phyloP scores from a whole-genome alignment of 306 rosid genomes.

The Cicer cuneatum region DNA sequence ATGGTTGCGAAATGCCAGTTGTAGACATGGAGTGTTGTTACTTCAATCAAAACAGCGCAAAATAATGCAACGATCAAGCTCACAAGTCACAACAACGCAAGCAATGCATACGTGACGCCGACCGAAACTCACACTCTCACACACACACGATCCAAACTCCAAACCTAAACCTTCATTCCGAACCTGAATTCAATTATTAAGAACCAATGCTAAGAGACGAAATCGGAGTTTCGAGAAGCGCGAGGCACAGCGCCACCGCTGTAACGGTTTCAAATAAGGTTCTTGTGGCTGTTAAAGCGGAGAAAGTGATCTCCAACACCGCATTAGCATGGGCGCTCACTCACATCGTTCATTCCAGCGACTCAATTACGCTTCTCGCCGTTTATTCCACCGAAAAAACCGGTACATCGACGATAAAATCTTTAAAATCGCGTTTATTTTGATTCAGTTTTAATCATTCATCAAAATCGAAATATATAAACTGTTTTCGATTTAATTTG shows the following conservation, averaged over 20 bases:
- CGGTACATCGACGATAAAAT: constrained; percentile 46
- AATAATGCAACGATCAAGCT: constrained; percentile 32
- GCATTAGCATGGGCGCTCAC: constrained; percentile 93
- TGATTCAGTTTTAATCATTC: background rate
- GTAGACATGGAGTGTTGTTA: constrained; percentile 29
- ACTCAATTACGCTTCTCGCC: constrained; percentile 82
- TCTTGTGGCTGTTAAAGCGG: constrained; percentile 84
- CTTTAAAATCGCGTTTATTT: background rate
- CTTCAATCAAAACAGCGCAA: constrained; percentile 14
- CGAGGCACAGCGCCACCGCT: constrained; percentile 49
- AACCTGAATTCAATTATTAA: background rate
- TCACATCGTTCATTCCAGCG: constrained; percentile 79
- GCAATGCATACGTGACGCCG: background rate
- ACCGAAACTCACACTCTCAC: background rate
- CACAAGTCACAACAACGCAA: too few species aligned
- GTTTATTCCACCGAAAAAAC: constrained; percentile 60
- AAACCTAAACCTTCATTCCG: constrained; percentile 34
- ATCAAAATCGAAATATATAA: background rate
- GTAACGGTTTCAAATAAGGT: constrained; percentile 62
- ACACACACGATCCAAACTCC: background rate
- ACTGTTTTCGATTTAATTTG: background rate
- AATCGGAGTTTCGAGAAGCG: constrained; percentile 57
- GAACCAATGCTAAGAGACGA: constrained; percentile 48
- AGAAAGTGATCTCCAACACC: constrained; percentile 70
- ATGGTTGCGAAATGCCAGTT: constrained; percentile 38